These are phyloP conservation scores for Sistotremastrum suecicum DNA, from an alignment of 768 basidiomycete genomes.

Conservation along the genomic window DNA sequence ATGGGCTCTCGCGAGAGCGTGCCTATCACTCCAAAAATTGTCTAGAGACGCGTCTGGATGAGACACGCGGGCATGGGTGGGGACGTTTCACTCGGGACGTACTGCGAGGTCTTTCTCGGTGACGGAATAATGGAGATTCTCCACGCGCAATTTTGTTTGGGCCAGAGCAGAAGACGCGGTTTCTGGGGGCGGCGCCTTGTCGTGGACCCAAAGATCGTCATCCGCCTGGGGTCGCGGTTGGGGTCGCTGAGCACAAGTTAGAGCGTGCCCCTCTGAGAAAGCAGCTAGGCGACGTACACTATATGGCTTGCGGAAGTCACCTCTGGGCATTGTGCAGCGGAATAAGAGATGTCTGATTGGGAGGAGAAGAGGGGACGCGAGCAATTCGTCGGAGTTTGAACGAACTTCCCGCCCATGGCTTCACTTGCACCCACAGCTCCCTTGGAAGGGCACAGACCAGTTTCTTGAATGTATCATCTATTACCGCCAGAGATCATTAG, in stretches of 20 bases:
- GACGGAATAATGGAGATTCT: constrained; percentile 87
- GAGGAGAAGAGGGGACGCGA: no score
- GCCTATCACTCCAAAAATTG: constrained; percentile 86
- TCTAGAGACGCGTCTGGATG: constrained; percentile 25
- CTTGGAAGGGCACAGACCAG: no score
- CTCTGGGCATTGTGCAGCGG: no score
- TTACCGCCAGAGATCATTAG: no score
- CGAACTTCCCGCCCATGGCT: no score
- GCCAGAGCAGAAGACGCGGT: constrained; percentile 16
- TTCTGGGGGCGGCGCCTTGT: constrained; percentile 44
- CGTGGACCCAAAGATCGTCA: constrained; percentile 65
- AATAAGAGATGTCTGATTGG: no score
- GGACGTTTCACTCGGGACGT: constrained; percentile 17
- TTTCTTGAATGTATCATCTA: no score
- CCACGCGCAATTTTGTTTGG: constrained; percentile 55
- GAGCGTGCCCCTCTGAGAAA: not conserved
- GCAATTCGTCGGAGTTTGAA: no score
- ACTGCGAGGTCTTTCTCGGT: constrained; percentile 81
- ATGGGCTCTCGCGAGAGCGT: constrained; percentile 84
- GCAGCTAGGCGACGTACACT: constrained; percentile 4
- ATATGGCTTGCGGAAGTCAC: constrained; percentile 13
- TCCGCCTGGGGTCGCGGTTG: constrained; percentile 27
- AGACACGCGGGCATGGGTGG: not conserved
- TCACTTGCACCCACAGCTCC: no score
- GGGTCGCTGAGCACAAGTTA: constrained; percentile 34